Base-by-base conservation (phyloP, 768 basidiomycete genomes). In the Serendipita indica region DNA sequence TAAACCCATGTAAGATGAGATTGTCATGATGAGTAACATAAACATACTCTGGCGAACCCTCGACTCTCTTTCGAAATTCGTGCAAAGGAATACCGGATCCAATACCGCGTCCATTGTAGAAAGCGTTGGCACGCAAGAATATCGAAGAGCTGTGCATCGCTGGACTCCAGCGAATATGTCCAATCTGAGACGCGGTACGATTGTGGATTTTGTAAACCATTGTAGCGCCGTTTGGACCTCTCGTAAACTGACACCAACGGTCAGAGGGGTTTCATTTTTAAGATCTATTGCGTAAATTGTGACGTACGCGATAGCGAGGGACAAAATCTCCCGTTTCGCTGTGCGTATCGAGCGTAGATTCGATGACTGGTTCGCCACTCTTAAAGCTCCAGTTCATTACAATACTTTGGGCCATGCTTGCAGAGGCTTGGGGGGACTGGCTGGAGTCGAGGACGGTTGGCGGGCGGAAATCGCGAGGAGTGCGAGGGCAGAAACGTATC, bases 131-230 rank as follows among this genome's bases (percentile, higher is more conserved):
- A 4, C 49, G 22, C n/a, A 54, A 18, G 30, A 54, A 54, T 4
- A 54, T 30, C 4, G 49, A 54, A 33, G 49, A 54, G 22, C 22
- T 16, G n/a, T 54, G 49, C 49, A 54, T 54, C 16, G 49, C 32
- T 28, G 32, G 22, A 10, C 32, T 27, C 49, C 49, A 54, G 25
- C 49, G 49, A 28, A 54, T 54, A 33, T 54, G 49, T 4, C 49
- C 49, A 30, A 54, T 54, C 49, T 54, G 32, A 33, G 49, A 27
- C 4, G 49, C 22, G 49, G 22, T 18, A 10, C 49, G 49, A 33
- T 54, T 54, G 49, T 54, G 49, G 10, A 54, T 54, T 18, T 54
- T 54, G 32, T 28, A 54, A 18, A 54, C 49, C 49, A 54, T 16
- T 4, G 49, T 54, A 18, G 49, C 49, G n/a, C 49, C 49, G 49